Evolutionary conservation across 495 filamentous ascomycete genomes (phyloP), one percentile per base, ranked within the genome.

Genomic region (Neurospora sp.): DNA sequence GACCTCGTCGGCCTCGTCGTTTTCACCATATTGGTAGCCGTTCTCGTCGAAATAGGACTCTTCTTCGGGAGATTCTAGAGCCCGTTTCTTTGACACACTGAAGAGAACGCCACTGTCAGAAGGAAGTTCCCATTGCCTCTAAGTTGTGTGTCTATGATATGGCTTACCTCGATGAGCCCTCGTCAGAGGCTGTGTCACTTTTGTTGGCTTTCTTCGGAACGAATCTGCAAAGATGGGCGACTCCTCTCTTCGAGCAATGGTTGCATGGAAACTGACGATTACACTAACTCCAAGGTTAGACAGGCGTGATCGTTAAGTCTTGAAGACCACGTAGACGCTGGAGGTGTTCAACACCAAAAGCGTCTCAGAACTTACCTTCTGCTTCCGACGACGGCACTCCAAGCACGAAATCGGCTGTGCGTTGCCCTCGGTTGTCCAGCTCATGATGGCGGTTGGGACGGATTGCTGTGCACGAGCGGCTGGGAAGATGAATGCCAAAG

Each of bases 231-330:
- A 82, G 73, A 72, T 84, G 81, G 3, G 82, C 78, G 2, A 83
- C 81, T 27, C 79, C 79, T 73, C 84, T 75, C 70, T 80, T 79
- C 20, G 78, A 71, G 76, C 84, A 85, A 70, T 85, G 82, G 62
- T 83, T 82, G 77, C 84, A 85, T 2, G 84, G 84, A 71, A 83
- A 85, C 73, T 81, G 74, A 23, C 81, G 78, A 70, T 82, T 83
- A 75, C 84, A 85, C 83, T 85, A 70, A 23, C 12, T 72, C 20
- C 11, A 41, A 46, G 18, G 74, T 80, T 72, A 78, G 73, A 37
- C 16, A 39, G 44, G 12, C 41, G 20, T 66, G 40, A 70, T 40
- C 48, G 39, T 72, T 3, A 8, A 18, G 27, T 38, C 18, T 59
- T 59, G 70, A 44, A 73, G 69, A 23, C 70, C 39, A 62, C 35